Conservation (phyloP, 139 green algal genomes). For the Monoraphidium neglectum region DNA sequence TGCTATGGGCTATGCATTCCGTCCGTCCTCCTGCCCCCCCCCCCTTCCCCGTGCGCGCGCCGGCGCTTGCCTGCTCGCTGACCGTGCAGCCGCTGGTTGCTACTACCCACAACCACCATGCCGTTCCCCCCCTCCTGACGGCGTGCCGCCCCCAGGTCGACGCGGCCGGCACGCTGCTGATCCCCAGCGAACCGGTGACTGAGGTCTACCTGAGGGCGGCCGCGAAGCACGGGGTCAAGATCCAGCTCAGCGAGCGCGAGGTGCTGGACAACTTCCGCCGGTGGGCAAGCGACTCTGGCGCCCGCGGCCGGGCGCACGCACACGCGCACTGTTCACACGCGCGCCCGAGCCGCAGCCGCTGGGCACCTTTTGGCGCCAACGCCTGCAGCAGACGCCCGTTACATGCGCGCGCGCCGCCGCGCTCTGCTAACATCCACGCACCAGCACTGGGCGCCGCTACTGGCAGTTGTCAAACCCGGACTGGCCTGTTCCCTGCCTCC, state of each 20-base stretch:
- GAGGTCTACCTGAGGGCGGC: conserved; percentile 69
- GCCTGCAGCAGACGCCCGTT: too few species aligned
- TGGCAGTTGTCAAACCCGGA: too few species aligned
- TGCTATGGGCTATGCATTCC: too few species aligned
- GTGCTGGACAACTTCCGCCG: conserved; percentile 64
- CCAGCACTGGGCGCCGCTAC: not conserved
- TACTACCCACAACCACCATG: too few species aligned
- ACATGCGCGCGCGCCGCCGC: not conserved
- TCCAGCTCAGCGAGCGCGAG: conserved; percentile 40
- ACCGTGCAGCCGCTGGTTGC: too few species aligned
- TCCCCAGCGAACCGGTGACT: conserved; percentile 53
- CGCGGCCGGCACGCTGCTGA: conserved; percentile 53
- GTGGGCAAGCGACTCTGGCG: conserved; percentile 14
- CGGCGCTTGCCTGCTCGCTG: too few species aligned
- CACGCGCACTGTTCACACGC: not conserved
- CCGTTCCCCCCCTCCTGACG: too few species aligned
- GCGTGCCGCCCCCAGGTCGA: too few species aligned
- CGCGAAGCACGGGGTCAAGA: conserved; percentile 46
- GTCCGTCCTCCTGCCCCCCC: too few species aligned
- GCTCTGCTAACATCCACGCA: not conserved
- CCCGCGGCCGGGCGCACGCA: not conserved
- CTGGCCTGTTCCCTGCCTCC: too few species aligned
- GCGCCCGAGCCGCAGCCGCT: not conserved
- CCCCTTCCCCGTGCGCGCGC: too few species aligned
- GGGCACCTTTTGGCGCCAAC: not conserved